Evolutionary conservation across 2,329 filamentous ascomycete species (phyloP), one percentile per base, ranked within the genome.

Genomic region (Macrophomina tecta): DNA sequence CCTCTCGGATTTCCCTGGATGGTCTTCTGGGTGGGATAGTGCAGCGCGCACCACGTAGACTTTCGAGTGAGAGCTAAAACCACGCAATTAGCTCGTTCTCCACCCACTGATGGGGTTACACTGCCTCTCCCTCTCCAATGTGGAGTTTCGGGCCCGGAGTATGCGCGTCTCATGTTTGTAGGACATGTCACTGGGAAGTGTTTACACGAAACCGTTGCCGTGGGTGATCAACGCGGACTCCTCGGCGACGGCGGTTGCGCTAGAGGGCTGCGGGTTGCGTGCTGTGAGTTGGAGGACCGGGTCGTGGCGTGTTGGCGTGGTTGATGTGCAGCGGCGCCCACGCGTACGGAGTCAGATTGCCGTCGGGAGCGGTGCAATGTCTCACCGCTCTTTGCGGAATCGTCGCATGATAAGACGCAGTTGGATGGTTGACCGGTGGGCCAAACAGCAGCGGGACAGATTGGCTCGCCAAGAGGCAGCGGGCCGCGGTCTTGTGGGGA

Each of bases 381-480:
- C 58, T 62, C 58, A 62, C 58, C 58, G 58, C 58, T 62, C 42
- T 23, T 62, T 62, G 18, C 30, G 40, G 40, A n/a, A 14, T n/a
- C 28, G 56, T 61, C 56, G 56, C 56, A 61, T 61, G 56, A 61
- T 61, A 48, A 48, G 28, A 42, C 40, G n/a, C 16, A 18, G 11
- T 8, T 18, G 58, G 16, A 32, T 36, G 42, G 30, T n/a, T 49
- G 45, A 62, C 45, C 42, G 58, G 55, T 60, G 46, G 55, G 40
- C 55, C 55, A 60, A 46, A 45, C 55, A 45, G 40, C 55, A 45
- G 18, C 55, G 55, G 46, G 42, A 60, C 55, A 7, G 55, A 60
- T 60, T 40, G 55, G 23, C 58, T 32, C 45, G 58, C 58, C 58
- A 62, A 62, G 58, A 8, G 5, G 7, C 58, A 40, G 49, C 56